Percentiles rank a stretch among this genome's conserved stretches.
Evolutionary conservation across 169 alveolate genomes (phyloP).

Genomic region (Perkinsus chesapeaki): DNA sequence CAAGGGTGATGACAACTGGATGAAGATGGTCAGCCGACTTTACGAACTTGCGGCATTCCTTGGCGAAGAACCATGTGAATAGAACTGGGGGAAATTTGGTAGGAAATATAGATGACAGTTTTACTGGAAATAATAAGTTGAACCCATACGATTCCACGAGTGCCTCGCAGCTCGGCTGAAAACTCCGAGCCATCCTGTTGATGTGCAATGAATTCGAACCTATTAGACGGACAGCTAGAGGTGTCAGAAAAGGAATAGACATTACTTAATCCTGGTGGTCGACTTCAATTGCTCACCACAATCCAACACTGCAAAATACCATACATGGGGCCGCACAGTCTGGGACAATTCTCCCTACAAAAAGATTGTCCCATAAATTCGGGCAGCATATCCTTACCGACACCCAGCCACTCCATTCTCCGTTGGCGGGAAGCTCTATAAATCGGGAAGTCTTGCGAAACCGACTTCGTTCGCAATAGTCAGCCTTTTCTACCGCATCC

Average conservation of each 20-base stretch:
- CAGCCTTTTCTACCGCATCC: background rate
- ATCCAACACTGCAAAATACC: conserved; percentile 3
- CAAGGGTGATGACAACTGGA: background rate
- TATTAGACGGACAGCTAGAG: background rate
- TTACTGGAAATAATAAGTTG: background rate
- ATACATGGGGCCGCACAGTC: conserved; percentile 13
- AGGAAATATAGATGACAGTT: background rate
- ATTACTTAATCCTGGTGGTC: background rate
- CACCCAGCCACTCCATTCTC: background rate
- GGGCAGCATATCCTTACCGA: background rate
- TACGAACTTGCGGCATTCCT: background rate
- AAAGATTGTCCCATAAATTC: background rate
- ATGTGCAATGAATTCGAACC: background rate
- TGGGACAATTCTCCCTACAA: background rate
- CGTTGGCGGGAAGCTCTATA: background rate
- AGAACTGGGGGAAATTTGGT: background rate
- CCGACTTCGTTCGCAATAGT: background rate
- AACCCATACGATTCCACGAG: background rate
- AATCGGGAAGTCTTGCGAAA: background rate
- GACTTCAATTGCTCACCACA: background rate
- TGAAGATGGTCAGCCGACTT: background rate
- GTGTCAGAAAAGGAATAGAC: background rate
- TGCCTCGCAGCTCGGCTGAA: background rate
- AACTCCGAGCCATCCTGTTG: background rate
- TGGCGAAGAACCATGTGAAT: background rate